A percentile compares a stretch with the other conserved stretches of the same genome.
phyloP scores from a whole-genome alignment of 257 asterid genomes.

The Schizonepeta tenuifolia region DNA sequence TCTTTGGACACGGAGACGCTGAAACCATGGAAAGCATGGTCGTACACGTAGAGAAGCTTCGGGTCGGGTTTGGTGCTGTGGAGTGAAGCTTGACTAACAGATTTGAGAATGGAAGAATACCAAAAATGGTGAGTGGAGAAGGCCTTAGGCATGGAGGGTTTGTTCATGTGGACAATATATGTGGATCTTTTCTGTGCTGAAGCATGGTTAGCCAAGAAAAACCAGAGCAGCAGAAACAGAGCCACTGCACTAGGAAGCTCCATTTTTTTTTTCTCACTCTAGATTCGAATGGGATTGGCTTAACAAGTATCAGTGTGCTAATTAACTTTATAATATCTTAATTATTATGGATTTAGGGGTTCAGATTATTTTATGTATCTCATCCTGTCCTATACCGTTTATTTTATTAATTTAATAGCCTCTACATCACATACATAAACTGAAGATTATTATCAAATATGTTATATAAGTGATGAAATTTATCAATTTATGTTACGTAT shows the following conservation, averaged over 20 bases:
- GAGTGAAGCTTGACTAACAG: slow-evolving; percentile 16
- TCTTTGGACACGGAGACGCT: slow-evolving; percentile 20
- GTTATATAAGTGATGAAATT: too few species aligned
- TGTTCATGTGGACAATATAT: slow-evolving; percentile 44
- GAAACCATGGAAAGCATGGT: slow-evolving; percentile 38
- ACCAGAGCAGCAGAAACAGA: slow-evolving; percentile 15
- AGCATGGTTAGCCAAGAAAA: neutral
- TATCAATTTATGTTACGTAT: too few species aligned
- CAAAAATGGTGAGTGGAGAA: slow-evolving; percentile 38
- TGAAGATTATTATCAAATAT: too few species aligned
- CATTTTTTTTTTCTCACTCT: neutral
- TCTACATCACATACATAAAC: too few species aligned
- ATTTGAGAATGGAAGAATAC: slow-evolving; percentile 39
- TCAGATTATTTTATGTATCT: too few species aligned
- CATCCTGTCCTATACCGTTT: too few species aligned
- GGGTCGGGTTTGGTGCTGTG: neutral
- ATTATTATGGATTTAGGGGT: too few species aligned
- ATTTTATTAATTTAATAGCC: too few species aligned
- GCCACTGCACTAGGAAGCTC: neutral
- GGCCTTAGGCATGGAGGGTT: slow-evolving; percentile 41
- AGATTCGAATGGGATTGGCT: neutral
- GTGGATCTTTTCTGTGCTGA: slow-evolving; percentile 28
- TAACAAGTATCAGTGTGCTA: too few species aligned
- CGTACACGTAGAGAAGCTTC: slow-evolving; percentile 30
- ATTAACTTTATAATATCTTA: too few species aligned